phyloP scores from a whole-genome alignment of 106 monocot genomes.

The Dioscorea alata region DNA sequence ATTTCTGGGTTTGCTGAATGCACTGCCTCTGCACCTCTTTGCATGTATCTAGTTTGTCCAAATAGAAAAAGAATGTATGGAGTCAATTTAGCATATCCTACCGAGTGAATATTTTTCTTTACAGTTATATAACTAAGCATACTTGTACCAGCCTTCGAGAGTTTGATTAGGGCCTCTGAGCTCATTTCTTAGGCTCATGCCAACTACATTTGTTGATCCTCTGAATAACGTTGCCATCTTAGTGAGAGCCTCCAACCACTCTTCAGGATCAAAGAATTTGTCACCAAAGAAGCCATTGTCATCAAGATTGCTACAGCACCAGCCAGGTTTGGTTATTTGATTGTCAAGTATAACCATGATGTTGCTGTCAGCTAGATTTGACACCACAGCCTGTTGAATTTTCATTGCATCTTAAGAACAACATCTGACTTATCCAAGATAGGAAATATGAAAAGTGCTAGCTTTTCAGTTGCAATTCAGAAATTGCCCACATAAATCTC shows the following conservation, averaged over 20 bases:
- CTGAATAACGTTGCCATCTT: conserved; percentile 57
- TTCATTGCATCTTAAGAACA: too few relatives aligned
- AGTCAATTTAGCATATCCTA: background rate
- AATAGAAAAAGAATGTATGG: background rate
- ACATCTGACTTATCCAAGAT: too few relatives aligned
- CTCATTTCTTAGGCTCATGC: conserved; percentile 83
- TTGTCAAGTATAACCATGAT: conserved; percentile 85
- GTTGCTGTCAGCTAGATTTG: conserved; percentile 28
- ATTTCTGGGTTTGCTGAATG: conserved; percentile 51
- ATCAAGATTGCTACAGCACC: conserved; percentile 78
- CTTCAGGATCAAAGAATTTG: conserved; percentile 56
- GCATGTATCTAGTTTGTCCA: conserved; percentile 51
- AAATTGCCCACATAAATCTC: too few relatives aligned
- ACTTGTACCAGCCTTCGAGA: conserved; percentile 69
- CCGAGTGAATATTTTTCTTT: background rate
- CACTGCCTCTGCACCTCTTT: conserved; percentile 63
- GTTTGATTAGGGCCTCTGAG: conserved; percentile 66
- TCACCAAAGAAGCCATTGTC: conserved; percentile 92
- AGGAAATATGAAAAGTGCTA: too few relatives aligned
- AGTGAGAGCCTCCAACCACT: conserved; percentile 53
- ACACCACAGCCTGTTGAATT: conserved; percentile 42
- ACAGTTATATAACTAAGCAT: background rate
- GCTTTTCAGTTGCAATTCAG: too few relatives aligned
- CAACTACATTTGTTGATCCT: conserved; percentile 48
- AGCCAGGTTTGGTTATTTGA: conserved; percentile 64